A percentile compares a stretch with the other conserved stretches of the same genome.
These are phyloP conservation scores for Cudoniella acicularis DNA, from an alignment of 495 filamentous ascomycete genomes.

Conservation along the genomic window DNA sequence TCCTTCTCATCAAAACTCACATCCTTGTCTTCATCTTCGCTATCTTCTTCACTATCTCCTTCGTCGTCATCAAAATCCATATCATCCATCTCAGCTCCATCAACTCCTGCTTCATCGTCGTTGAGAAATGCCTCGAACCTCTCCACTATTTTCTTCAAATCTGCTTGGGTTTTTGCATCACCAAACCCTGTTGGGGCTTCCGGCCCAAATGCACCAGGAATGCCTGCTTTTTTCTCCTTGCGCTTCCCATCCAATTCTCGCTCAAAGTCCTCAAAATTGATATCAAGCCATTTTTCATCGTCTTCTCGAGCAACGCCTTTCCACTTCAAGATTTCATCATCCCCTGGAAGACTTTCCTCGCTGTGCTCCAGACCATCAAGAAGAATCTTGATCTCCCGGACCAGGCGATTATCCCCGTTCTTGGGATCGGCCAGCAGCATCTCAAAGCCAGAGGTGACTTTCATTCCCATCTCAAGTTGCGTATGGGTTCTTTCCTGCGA, in stretches of 20 bases:
- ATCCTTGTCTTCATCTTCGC: slow-evolving; percentile 66
- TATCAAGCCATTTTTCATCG: slow-evolving; percentile 88
- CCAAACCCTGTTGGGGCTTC: slow-evolving; percentile 53
- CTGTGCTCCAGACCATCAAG: slow-evolving; percentile 58
- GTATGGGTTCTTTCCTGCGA: slow-evolving; percentile 35
- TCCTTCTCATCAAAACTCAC: slow-evolving; percentile 80
- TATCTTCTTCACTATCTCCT: slow-evolving; percentile 40
- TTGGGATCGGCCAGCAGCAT: slow-evolving; percentile 70
- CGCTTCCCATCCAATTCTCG: slow-evolving; percentile 62
- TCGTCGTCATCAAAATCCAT: slow-evolving; percentile 60
- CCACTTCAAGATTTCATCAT: slow-evolving; percentile 73
- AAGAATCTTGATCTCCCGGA: slow-evolving; percentile 69
- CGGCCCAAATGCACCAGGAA: slow-evolving; percentile 15
- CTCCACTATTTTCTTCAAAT: slow-evolving; percentile 83
- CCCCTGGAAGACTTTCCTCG: slow-evolving; percentile 57
- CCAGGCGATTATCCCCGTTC: slow-evolving; percentile 58
- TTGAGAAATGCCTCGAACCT: slow-evolving; percentile 92
- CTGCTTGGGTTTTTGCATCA: slow-evolving; percentile 74
- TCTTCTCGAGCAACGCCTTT: slow-evolving; percentile 57
- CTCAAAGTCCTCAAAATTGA: slow-evolving; percentile 86
- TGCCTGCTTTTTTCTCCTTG: slow-evolving; percentile 23
- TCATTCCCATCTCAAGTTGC: slow-evolving; percentile 77
- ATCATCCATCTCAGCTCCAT: slow-evolving; percentile 75
- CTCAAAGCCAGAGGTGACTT: slow-evolving; percentile 85
- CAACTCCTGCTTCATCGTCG: slow-evolving; percentile 73